phyloP scores from a whole-genome alignment of 257 asterid genomes.

The Solanum chilense region DNA sequence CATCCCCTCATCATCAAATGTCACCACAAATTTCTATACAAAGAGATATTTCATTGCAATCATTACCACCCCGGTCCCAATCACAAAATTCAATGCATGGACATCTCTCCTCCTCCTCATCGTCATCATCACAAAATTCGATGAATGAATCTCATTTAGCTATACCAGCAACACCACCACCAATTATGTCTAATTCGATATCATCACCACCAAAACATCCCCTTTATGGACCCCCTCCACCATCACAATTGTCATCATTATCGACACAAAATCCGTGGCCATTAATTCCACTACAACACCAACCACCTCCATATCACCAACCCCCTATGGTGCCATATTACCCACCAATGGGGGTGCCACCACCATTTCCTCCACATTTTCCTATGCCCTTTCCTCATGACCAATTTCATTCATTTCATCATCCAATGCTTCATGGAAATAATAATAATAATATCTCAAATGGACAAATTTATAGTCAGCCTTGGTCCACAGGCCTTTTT shows the following conservation, averaged over 20 bases:
- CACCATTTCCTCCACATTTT: not conserved
- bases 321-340: not conserved
- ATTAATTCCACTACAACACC: not conserved
- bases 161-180: not conserved
- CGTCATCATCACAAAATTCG: not conserved
- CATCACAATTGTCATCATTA: not conserved
- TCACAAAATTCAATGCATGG: not conserved
- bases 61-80: not conserved
- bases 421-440: not conserved
- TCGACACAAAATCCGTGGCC: not conserved
- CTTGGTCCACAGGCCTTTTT: slow-evolving; percentile 10
- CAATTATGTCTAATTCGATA: not conserved
- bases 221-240: not conserved
- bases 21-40: not conserved
- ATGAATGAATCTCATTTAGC: not conserved
- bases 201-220: not conserved
- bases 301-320: not conserved
- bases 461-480: not conserved
- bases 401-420: not conserved
- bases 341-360: not conserved
- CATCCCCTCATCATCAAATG: not conserved
- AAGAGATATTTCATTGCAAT: not conserved
- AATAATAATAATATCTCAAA: not conserved
- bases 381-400: not conserved
- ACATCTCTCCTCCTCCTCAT: not conserved